Conservation (phyloP, 805 yeast species). For the Cephaloascus albidus region DNA sequence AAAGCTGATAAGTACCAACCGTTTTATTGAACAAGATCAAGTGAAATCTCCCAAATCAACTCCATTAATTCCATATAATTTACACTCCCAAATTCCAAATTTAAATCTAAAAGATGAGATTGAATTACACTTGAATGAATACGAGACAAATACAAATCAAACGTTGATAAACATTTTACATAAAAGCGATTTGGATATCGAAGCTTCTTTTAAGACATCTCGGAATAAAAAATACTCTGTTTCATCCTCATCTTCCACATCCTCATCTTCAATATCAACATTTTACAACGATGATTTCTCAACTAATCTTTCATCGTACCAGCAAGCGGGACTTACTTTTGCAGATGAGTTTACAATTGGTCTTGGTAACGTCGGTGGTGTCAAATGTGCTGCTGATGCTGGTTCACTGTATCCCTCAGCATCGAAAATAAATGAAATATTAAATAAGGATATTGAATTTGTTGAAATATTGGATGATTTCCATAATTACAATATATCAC, state of each 20-base stretch:
- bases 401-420: no score
- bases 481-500: no score
- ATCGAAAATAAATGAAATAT: no score
- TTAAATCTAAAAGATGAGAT: no score
- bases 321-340: no score
- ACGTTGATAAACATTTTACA: not conserved
- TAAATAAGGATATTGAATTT: no score
- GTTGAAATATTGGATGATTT: no score
- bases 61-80: not conserved
- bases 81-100: not conserved
- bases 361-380: not conserved
- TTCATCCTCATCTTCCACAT: not conserved
- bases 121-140: not conserved
- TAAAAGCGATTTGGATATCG: not conserved
- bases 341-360: not conserved
- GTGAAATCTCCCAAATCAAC: not conserved
- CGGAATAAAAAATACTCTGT: not conserved
- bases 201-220: not conserved
- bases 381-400: not conserved
- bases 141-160: not conserved
- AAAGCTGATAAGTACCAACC: no score
- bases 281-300: not conserved
- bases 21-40: no score
- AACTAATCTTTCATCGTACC: no score
- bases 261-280: not conserved